Evolutionary conservation across 169 alveolate species (phyloP).

Genomic region (Eimeria acervulina): DNA sequence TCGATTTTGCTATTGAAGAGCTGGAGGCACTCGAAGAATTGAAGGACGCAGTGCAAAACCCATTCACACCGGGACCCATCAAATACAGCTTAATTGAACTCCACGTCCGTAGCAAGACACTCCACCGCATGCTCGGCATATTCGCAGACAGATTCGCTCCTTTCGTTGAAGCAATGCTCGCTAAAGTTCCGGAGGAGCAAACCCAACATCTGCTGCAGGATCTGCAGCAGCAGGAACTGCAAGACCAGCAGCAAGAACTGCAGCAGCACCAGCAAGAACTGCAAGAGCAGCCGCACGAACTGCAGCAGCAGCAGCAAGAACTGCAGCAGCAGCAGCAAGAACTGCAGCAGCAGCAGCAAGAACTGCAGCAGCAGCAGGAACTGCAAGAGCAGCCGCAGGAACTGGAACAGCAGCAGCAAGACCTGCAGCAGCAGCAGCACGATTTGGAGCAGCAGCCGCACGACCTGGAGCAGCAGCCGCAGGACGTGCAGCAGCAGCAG

Average conservation of each 20-base stretch:
- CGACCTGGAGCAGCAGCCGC: too few relatives aligned
- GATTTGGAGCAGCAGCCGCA: too few relatives aligned
- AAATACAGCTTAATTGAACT: not conserved
- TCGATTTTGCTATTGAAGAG: not conserved
- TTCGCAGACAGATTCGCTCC: not conserved
- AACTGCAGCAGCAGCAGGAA: constrained; percentile 39
- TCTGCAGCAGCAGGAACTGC: too few relatives aligned
- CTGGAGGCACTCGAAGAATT: not conserved
- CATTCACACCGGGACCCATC: not conserved
- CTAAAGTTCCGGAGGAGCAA: not conserved
- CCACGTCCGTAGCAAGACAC: not conserved
- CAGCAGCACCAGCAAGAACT: too few relatives aligned
- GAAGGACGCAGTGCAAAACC: not conserved
- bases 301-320: too few relatives aligned
- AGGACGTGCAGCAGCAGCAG: too few relatives aligned
- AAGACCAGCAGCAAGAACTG: too few relatives aligned
- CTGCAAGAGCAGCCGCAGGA: too few relatives aligned
- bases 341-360: constrained; percentile 16
- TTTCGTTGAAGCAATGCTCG: not conserved
- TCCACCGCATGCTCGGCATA: not conserved
- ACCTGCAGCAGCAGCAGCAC: too few relatives aligned
- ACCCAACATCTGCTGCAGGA: not conserved
- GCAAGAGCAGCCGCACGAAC: too few relatives aligned
- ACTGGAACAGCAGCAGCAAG: too few relatives aligned
- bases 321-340: too few relatives aligned